Conservation (phyloP, 148 eudicot species). For the Bassia scoparia region DNA sequence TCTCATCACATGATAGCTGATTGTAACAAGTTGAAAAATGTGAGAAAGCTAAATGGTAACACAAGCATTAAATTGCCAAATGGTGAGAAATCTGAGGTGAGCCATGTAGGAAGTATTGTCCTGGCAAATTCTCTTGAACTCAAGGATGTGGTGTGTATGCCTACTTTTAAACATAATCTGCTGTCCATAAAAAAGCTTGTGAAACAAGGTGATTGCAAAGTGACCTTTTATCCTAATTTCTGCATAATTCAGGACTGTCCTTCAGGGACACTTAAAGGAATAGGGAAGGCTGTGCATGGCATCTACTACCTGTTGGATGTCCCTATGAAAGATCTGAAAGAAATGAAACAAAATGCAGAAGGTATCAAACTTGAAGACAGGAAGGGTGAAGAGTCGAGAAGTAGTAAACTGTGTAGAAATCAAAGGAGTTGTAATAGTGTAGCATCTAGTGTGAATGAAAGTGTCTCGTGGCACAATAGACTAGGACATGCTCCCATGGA, state of each 20-base stretch:
- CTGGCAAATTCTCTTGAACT: not conserved
- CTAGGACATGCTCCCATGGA: not conserved
- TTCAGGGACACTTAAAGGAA: not conserved
- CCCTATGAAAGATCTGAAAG: too few relatives aligned
- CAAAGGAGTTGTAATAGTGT: not conserved
- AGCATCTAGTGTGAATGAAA: not conserved
- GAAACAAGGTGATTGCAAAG: not conserved
- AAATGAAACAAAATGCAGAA: too few relatives aligned
- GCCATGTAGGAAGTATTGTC: not conserved
- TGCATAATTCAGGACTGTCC: not conserved
- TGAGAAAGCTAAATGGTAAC: not conserved
- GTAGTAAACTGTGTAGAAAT: too few relatives aligned
- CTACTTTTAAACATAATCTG: not conserved
- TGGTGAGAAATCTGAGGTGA: not conserved
- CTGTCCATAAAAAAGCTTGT: not conserved
- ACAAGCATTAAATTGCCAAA: not conserved
- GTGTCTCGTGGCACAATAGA: not conserved
- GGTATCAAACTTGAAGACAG: too few relatives aligned
- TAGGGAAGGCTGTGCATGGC: not conserved
- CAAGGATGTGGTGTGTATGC: not conserved
- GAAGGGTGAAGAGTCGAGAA: too few relatives aligned
- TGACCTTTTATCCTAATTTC: not conserved
- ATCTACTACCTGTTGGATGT: not conserved
- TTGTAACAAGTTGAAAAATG: not conserved
- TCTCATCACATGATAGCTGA: not conserved